Conservation (phyloP, 768 basidiomycete species). For the Leccinum rimulosum region DNA sequence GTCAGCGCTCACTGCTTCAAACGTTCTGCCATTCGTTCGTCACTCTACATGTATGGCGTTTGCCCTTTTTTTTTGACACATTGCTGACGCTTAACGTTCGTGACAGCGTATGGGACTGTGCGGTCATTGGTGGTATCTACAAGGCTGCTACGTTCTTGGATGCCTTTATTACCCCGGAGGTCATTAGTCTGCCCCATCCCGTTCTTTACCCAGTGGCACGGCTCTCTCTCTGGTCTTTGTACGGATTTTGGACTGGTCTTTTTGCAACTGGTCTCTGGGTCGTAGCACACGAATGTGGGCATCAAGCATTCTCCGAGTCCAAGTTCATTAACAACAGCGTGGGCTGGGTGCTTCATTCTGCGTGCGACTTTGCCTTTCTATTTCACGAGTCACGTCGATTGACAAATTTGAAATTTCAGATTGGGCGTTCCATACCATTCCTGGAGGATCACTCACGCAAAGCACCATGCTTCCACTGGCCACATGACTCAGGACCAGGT, state of each 20-base stretch:
- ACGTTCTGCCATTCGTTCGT: conserved; percentile 81
- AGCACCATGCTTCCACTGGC: conserved; percentile 92
- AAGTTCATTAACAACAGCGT: conserved; percentile 90
- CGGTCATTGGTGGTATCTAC: conserved; percentile 66
- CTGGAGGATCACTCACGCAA: conserved; percentile 92
- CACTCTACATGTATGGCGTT: conserved; percentile 65
- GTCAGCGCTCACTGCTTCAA: conserved; percentile 81
- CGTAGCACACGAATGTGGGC: conserved; percentile 92
- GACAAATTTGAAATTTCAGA: conserved; percentile 38
- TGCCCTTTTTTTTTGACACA: neutral
- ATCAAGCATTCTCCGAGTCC: conserved; percentile 93
- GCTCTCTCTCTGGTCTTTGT: conserved; percentile 73
- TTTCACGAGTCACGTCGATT: conserved; percentile 22
- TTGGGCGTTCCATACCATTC: conserved; percentile 96
- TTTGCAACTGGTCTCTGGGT: conserved; percentile 94
- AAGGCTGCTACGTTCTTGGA: conserved; percentile 67
- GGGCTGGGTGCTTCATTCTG: conserved; percentile 90
- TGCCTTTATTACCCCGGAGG: conserved; percentile 53
- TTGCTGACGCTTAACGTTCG: conserved; percentile 12
- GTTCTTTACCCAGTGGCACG: conserved; percentile 59
- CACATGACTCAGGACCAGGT: conserved; percentile 97
- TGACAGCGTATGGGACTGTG: conserved; percentile 68
- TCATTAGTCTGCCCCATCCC: conserved; percentile 56
- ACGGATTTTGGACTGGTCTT: conserved; percentile 79
- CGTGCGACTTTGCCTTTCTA: conserved; percentile 44